Evolutionary conservation across 805 yeast genomes (phyloP).

Genomic region (Wickerhamia fluorescens): DNA sequence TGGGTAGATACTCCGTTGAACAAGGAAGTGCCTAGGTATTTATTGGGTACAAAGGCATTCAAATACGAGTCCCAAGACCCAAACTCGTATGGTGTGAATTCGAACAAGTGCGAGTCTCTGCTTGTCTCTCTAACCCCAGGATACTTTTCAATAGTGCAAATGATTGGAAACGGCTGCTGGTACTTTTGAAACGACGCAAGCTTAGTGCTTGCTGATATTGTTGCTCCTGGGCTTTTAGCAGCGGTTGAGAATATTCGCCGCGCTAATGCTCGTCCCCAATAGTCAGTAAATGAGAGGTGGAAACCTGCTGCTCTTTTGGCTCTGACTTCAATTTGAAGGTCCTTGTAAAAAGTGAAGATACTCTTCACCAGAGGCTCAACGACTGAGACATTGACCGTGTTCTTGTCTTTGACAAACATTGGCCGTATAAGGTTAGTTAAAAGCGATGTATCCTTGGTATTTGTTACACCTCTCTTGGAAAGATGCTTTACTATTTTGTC

Average conservation of each 20-base stretch:
- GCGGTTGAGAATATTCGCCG: constrained; percentile 36
- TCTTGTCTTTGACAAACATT: constrained; percentile 2
- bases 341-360: constrained; percentile 42
- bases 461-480: neutral
- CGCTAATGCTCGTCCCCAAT: constrained; percentile 60
- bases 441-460: neutral
- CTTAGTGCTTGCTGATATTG: constrained; percentile 29
- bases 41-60: constrained; percentile 41
- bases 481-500: neutral
- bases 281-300: constrained; percentile 54
- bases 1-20: constrained; percentile 34
- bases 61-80: constrained; percentile 56
- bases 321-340: constrained; percentile 47
- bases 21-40: constrained; percentile 46
- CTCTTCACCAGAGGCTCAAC: constrained; percentile 2
- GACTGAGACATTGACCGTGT: neutral
- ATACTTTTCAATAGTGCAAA: constrained; percentile 33
- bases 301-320: constrained; percentile 48
- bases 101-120: constrained; percentile 42
- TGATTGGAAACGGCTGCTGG: constrained; percentile 46
- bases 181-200: constrained; percentile 28
- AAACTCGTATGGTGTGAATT: constrained; percentile 59
- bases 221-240: constrained; percentile 26
- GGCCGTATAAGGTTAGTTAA: constrained; percentile 1
- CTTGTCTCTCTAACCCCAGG: constrained; percentile 24